A percentile compares a stretch with the other conserved stretches of the same genome.
These are phyloP conservation scores for Cladosporium sphaerospermum DNA, from an alignment of 2,329 filamentous ascomycete genomes.

Conservation along the genomic window DNA sequence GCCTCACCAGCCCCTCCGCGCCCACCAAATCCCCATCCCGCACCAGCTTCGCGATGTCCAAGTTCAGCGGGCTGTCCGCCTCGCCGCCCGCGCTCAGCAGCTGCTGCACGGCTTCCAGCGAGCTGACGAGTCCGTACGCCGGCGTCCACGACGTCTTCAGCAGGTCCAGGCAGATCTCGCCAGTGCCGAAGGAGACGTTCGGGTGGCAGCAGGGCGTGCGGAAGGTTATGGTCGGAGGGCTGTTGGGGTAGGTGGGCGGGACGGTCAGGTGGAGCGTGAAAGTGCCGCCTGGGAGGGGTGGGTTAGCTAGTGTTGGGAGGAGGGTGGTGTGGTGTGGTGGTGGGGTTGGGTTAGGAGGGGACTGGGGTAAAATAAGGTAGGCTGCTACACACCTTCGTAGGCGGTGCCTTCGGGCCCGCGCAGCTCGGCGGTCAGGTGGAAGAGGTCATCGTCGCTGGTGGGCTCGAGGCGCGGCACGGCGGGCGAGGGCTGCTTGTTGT, in stretches of 20 bases:
- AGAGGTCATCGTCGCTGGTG: conserved; percentile 50
- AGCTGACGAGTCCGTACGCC: conserved; percentile 72
- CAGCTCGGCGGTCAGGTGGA: conserved; percentile 56
- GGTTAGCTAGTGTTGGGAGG: neutral
- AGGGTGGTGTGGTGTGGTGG: neutral
- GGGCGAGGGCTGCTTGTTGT: conserved; percentile 51
- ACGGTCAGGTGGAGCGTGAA: conserved; percentile 78
- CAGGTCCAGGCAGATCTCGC: conserved; percentile 91
- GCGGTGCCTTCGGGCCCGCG: conserved; percentile 53
- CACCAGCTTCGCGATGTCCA: conserved; percentile 68
- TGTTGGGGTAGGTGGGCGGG: conserved; percentile 70
- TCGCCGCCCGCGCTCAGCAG: conserved; percentile 58
- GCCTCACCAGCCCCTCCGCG: conserved; percentile 63
- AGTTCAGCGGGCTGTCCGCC: conserved; percentile 69
- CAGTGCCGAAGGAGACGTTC: conserved; percentile 67
- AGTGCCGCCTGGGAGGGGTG: conserved; percentile 52
- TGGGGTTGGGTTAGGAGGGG: neutral
- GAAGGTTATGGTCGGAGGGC: conserved; percentile 73
- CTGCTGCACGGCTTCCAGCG: conserved; percentile 65
- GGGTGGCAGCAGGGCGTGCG: conserved; percentile 79
- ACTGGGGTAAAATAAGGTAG: neutral
- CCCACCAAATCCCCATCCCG: conserved; percentile 62
- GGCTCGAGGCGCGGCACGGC: conserved; percentile 52
- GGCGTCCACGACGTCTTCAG: conserved; percentile 74
- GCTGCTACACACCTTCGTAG: conserved; percentile 48